phyloP scores from a whole-genome alignment of 176 grass and related monocot species.

The Avena sativa region DNA sequence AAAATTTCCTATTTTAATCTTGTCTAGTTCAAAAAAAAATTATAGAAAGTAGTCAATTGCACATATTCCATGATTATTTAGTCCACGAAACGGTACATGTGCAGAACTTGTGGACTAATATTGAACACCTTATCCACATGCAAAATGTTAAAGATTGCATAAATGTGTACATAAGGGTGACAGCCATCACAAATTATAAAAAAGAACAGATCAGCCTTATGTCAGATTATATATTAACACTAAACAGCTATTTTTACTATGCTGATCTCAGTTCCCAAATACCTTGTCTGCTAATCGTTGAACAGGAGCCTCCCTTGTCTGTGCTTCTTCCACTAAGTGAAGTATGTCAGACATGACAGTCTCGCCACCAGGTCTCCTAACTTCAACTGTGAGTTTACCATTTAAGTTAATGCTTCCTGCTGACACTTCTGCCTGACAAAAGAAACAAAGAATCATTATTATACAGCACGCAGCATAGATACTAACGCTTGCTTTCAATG shows the following conservation, averaged over 20 bases:
- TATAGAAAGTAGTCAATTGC: slow-evolving; percentile 1
- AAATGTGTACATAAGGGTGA: background rate
- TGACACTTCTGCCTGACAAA: slow-evolving; percentile 82
- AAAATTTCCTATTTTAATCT: slow-evolving; percentile 14
- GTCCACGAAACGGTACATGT: background rate
- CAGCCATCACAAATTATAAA: background rate
- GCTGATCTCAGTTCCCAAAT: slow-evolving; percentile 20
- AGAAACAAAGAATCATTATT: slow-evolving; percentile 37
- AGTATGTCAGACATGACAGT: slow-evolving; percentile 97
- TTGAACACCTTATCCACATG: slow-evolving; percentile 2
- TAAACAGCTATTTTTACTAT: slow-evolving; percentile 1
- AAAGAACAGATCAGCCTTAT: slow-evolving; percentile 10
- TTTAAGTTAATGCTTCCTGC: slow-evolving; percentile 98
- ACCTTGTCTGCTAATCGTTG: slow-evolving; percentile 98
- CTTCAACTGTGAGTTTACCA: slow-evolving; percentile 88
- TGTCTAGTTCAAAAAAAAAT: background rate
- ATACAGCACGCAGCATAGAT: slow-evolving; percentile 9
- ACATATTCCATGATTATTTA: slow-evolving; percentile 12
- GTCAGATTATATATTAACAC: background rate
- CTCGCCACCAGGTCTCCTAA: slow-evolving; percentile 88
- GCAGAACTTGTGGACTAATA: background rate
- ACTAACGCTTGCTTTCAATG: slow-evolving; percentile 25
- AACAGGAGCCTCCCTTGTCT: slow-evolving; percentile 88
- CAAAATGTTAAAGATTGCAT: background rate
- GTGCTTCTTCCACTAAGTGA: slow-evolving; percentile 93